Evolutionary conservation across 2,329 filamentous ascomycete genomes (phyloP).

Genomic region (Hortaea sp.): DNA sequence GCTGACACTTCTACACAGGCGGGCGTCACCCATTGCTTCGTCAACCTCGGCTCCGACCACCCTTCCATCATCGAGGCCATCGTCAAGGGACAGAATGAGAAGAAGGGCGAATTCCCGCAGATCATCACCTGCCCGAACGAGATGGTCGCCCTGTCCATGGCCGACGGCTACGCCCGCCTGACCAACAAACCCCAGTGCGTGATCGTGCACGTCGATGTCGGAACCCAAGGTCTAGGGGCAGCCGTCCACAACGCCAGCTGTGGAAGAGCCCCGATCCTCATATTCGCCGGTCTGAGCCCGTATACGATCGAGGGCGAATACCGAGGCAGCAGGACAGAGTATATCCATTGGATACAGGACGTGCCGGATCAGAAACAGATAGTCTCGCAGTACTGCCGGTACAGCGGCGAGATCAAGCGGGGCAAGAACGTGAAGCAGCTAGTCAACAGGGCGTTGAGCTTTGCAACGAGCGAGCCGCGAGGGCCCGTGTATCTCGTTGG

Average conservation of each 20-base stretch:
- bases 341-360: slow-evolving; percentile 81
- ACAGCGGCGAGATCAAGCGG: slow-evolving; percentile 71
- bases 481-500: slow-evolving; percentile 74
- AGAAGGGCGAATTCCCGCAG: slow-evolving; percentile 53
- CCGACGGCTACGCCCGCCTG: slow-evolving; percentile 66
- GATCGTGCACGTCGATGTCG: slow-evolving; percentile 72
- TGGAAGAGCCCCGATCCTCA: slow-evolving; percentile 62
- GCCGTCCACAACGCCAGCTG: slow-evolving; percentile 71
- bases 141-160: slow-evolving; percentile 78
- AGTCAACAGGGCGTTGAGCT: slow-evolving; percentile 74
- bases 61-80: slow-evolving; percentile 73
- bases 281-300: slow-evolving; percentile 69
- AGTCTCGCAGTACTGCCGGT: slow-evolving; percentile 75
- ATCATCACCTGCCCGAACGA: slow-evolving; percentile 76
- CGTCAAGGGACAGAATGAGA: slow-evolving; percentile 62
- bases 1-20: slow-evolving; percentile 25
- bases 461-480: slow-evolving; percentile 64
- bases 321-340: slow-evolving; percentile 67
- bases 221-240: slow-evolving; percentile 66
- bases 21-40: slow-evolving; percentile 51
- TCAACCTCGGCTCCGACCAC: slow-evolving; percentile 62
- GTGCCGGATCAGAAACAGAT: slow-evolving; percentile 75
- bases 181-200: slow-evolving; percentile 66
- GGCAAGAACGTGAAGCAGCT: slow-evolving; percentile 82
- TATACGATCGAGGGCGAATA: slow-evolving; percentile 70